Evolutionary conservation across 768 basidiomycete genomes (phyloP), one percentile per base, ranked within the genome.

Genomic region (Leccinellum luteum): DNA sequence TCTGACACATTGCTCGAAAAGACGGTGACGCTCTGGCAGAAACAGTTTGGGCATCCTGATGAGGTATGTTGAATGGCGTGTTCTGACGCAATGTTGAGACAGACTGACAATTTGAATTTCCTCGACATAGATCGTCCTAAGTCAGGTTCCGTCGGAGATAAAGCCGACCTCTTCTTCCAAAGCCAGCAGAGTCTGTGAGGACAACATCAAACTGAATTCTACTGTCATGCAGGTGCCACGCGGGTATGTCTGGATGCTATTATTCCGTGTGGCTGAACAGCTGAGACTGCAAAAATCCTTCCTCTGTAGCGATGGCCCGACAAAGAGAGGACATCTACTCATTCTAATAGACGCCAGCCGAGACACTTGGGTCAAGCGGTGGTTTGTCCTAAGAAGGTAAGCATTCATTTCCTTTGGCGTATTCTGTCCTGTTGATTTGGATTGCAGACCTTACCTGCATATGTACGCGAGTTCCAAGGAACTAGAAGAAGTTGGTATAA

Each of bases 361-460:
- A 65, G 85, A 93, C 66, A 71, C 76, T 30, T 99, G 97, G 97
- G 83, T 85, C 65, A 84, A 81, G 67, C 78, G 86, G 55, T 94
- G 90, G 86, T 94, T 94, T 69, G 90, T 94, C 15, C 78, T 98
- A 10, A 83, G 86, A 69, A 84, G 94, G 94, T 94, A 64, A 41
- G 60, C 65, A 47, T 51, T 41, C 10, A 28, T 27, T 35, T 57
- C 54, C 23, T 34, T 23, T 54, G 41, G 21, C 2, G 23, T 13
- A 27, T 7, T 17, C 19, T 31, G 58, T 17, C 51, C 54, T 51
- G 19, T 55, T 57, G 34, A 60, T 23, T 53, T 50, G n/a, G 13
- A 48, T 35, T 41, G 17, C 52, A 95, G 96, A 64, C 96, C 96
- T 0, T 95, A 97, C 73, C 80, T 98, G 7, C 85, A 93, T 62